These are phyloP conservation scores for Diaporthe longicolla DNA, from an alignment of 2,329 filamentous ascomycete species.

Conservation along the genomic window DNA sequence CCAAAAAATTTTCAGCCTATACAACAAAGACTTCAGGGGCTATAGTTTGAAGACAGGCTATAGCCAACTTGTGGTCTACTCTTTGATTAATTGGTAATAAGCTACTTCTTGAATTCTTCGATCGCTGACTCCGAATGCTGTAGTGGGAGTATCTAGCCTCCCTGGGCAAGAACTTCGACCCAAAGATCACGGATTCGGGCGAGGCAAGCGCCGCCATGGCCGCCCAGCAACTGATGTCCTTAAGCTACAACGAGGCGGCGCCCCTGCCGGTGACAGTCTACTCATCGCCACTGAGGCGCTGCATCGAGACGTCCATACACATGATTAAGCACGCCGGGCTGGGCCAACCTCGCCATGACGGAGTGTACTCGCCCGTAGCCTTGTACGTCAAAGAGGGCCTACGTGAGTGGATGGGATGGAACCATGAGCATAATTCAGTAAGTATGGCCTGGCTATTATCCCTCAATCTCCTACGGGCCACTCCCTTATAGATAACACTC, in stretches of 20 bases:
- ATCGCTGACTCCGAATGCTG: no score
- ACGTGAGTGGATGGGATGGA: slow-evolving; percentile 42
- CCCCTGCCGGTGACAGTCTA: slow-evolving; percentile 26
- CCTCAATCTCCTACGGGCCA: no score
- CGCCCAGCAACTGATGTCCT: no score
- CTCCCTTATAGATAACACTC: no score
- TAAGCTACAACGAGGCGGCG: not conserved
- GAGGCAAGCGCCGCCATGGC: no score
- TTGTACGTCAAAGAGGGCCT: slow-evolving; percentile 39
- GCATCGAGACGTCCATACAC: slow-evolving; percentile 39
- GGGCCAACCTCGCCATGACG: not conserved
- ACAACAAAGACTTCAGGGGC: no score
- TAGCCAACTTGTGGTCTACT: no score
- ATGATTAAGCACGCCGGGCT: slow-evolving; percentile 13
- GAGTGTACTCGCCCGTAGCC: not conserved
- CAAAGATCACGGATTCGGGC: slow-evolving; percentile 2
- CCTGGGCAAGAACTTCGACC: slow-evolving; percentile 30
- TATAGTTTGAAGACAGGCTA: no score
- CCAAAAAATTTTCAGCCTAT: no score
- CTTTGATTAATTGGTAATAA: no score
- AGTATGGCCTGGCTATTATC: no score
- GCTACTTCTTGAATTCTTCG: no score
- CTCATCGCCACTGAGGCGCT: slow-evolving; percentile 37
- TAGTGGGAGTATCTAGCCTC: slow-evolving; percentile 37
- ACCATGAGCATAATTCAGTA: slow-evolving; percentile 35